Conservation (phyloP, 257 asterid genomes). For the Nemophila menziesii region DNA sequence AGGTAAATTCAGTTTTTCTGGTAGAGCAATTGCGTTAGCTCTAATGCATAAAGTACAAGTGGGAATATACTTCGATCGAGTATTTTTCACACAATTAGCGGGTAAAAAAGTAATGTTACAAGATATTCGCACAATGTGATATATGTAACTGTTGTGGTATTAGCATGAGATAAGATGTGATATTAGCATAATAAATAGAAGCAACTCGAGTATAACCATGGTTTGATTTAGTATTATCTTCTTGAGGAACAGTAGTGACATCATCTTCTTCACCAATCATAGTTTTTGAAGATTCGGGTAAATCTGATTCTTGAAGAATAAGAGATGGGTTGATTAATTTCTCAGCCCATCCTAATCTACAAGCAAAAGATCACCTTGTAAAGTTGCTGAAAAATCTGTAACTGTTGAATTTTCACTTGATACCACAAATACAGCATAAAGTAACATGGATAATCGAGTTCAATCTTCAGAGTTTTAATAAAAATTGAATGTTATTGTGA, state of each 20-base stretch:
- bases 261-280: slow-evolving; percentile 72
- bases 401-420: slow-evolving; percentile 97
- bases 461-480: slow-evolving; percentile 16
- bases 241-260: slow-evolving; percentile 48
- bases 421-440: slow-evolving; percentile 98
- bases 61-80: too few relatives aligned
- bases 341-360: slow-evolving; percentile 98
- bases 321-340: slow-evolving; percentile 88
- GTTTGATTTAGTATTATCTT: slow-evolving; percentile 42
- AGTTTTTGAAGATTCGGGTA: slow-evolving; percentile 59
- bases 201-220: slow-evolving; percentile 89
- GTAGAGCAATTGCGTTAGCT: too few relatives aligned
- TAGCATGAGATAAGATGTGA: slow-evolving; percentile 97
- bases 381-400: slow-evolving; percentile 78
- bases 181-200: slow-evolving; percentile 94
- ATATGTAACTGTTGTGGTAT: too few relatives aligned
- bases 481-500: slow-evolving; percentile 16
- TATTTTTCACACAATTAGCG: too few relatives aligned
- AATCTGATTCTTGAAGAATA: slow-evolving; percentile 71
- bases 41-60: too few relatives aligned
- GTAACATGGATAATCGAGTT: slow-evolving; percentile 57
- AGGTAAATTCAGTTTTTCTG: too few relatives aligned
- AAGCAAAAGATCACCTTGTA: slow-evolving; percentile 96
- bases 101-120: too few relatives aligned
- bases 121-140: too few relatives aligned